Evolutionary conservation across 805 yeast species (phyloP), one percentile per base, ranked within the genome.

Genomic region (Wickerhamomyces alni): DNA sequence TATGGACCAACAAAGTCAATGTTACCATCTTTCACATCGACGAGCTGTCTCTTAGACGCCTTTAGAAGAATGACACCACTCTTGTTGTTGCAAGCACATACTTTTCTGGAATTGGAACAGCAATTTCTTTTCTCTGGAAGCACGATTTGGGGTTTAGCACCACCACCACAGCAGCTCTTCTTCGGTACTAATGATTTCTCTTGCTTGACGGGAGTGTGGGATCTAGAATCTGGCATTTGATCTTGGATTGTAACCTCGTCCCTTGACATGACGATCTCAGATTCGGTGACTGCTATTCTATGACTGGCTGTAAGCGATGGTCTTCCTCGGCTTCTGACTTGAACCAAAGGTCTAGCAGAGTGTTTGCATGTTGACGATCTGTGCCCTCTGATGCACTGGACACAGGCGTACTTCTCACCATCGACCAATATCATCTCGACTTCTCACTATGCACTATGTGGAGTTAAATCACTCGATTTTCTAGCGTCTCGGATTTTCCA

Each of bases 341-440:
- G 82, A 6, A 86, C 75, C 33, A 86, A 65, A 0, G 93, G 87
- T 30, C 95, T 65, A 35, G 70, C 64, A 30, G 79, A 75, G 58
- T 86, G 95, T 40, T 77, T 76, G 57, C 95, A 86, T 40, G 80
- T 74, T 3, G 87, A 76, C 0, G 93, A 81, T 18, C 95, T 63
- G 53, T 86, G 95, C 17, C 95, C 95, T 25, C 95, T 65, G 21
- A 86, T 83, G 53, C 95, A 86, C 58, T 79, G 82, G 38, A 75
- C 72, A 56, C 91, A 83, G 9, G 89, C 80, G 57, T 77, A 82
- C 54, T 83, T 83, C 52, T 69, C 77, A 17, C 82, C 84, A 50
- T 81, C 84, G 47, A 82, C 82, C 33, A 81, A 58, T 37, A 83
- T 80, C 91, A 82, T 82, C 17, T 17, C 13, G 5, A 16, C 5